Base-by-base conservation (phyloP, 1,284 basidiomycete species). In the Apiotrichum laibachii region DNA sequence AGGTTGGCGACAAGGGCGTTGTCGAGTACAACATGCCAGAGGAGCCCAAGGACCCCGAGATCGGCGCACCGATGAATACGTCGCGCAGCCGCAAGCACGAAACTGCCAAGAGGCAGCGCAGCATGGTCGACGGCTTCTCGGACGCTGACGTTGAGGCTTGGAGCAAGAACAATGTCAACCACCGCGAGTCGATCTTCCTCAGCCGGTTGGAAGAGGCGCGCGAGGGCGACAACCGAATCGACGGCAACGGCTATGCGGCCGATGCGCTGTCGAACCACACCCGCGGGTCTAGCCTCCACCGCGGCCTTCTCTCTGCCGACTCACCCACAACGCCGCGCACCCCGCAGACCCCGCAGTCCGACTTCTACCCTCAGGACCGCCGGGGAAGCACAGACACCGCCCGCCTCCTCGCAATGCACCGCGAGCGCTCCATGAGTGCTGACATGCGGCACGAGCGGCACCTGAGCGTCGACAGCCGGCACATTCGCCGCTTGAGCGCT, bases 81-180 rank as follows among this genome's bases (percentile, higher is more conserved):
- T 49, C 13, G 65, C 65, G 72, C 16, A 72, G 59, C 55, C 70
- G 67, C 53, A 79, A 79, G 61, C 74, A 73, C 55, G 59, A 65
- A 21, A 64, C 65, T 22, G 72, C 72, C 8, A 58, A 66, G 47
- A 55, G 77, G 33, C 77, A 79, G 59, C 75, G 72, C 63, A 71
- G 68, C 43, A 73, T 77, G 69, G 67, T 79, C 26, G 76, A 79
- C 35, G 77, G 77, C 5, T 77, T 70, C 47, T 68, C 67, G 5
- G 75, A 77, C 50, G 72, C 69, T 37, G 76, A 79, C 43, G 65
- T 59, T 1, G 72, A 77, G 62, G 26, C 26, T 7, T 31, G 3
- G 26, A 31, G 26, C 26, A 31, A 69, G 69, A 11, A 76, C 70
- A 72, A 44, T 62, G 45, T 59, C 61, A 1, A 65, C 62, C n/a